phyloP scores from a whole-genome alignment of 208 protist genomes.

The Crithidia brevicula region DNA sequence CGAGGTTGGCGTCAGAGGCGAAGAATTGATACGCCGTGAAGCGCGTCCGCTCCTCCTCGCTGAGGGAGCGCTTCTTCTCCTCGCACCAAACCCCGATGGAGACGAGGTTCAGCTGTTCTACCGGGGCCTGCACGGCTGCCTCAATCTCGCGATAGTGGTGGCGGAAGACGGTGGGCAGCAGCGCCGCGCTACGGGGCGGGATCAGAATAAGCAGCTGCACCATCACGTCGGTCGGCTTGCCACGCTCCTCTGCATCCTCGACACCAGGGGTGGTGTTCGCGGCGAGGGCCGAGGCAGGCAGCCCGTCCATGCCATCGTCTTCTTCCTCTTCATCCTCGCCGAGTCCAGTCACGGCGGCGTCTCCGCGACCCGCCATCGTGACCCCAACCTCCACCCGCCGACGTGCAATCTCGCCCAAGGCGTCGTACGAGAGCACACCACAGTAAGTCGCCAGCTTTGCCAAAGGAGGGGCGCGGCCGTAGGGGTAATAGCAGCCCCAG shows the following conservation, averaged over 20 bases:
- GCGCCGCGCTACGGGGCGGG: conserved; percentile 51
- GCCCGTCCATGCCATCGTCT: conserved; percentile 32
- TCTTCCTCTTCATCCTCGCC: conserved; percentile 30
- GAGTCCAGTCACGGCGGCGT: neutral
- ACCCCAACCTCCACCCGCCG: conserved; percentile 25
- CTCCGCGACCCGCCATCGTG: conserved; percentile 1
- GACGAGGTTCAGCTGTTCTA: conserved; percentile 76
- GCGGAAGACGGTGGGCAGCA: conserved; percentile 69
- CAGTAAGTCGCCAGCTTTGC: conserved; percentile 79
- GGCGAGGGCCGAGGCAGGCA: conserved; percentile 9
- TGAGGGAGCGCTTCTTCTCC: conserved; percentile 61
- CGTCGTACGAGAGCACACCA: conserved; percentile 76
- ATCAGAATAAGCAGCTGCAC: conserved; percentile 84
- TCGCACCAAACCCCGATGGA: conserved; percentile 73
- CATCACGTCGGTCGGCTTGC: conserved; percentile 74
- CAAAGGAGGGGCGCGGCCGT: conserved; percentile 65
- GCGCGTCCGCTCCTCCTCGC: conserved; percentile 77
- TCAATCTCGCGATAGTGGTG: conserved; percentile 72
- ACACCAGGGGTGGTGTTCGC: neutral
- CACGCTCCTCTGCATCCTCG: conserved; percentile 28
- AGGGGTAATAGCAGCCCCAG: conserved; percentile 92
- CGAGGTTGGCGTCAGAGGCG: conserved; percentile 32
- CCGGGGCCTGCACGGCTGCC: conserved; percentile 57
- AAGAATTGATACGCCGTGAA: conserved; percentile 76
- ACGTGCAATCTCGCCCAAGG: conserved; percentile 57